Evolutionary conservation across 805 yeast species (phyloP).

Genomic region (Yarrowia sp.): DNA sequence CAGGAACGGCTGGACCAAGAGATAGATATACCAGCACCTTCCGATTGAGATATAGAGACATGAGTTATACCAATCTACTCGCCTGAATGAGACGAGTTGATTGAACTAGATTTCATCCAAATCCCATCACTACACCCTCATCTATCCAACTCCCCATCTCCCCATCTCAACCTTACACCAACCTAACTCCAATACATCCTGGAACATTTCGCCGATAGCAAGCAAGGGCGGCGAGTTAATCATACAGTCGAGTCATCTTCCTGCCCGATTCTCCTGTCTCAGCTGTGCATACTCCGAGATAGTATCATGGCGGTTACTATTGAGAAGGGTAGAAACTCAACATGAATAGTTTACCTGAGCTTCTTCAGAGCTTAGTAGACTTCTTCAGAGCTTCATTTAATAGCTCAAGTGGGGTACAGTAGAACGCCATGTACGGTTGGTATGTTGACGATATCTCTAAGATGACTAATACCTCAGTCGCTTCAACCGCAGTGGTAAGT

Average conservation of each 20-base stretch:
- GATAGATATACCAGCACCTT: background rate
- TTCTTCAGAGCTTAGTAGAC: too few relatives aligned
- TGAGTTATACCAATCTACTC: background rate
- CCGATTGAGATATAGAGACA: background rate
- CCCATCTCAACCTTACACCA: too few relatives aligned
- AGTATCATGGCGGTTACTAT: too few relatives aligned
- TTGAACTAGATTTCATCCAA: too few relatives aligned
- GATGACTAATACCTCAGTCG: too few relatives aligned
- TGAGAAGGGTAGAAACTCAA: too few relatives aligned
- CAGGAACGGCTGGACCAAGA: background rate
- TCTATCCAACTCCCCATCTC: too few relatives aligned
- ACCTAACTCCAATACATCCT: background rate
- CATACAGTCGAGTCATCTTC: background rate
- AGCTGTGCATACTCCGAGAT: background rate
- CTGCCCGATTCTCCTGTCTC: background rate
- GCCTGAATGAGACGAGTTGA: background rate
- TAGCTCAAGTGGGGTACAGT: constrained; percentile 1
- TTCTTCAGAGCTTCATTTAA: background rate
- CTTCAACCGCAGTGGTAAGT: too few relatives aligned
- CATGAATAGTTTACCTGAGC: background rate
- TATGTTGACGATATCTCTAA: background rate
- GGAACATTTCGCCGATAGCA: background rate
- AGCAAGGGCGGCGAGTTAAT: background rate
- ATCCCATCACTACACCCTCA: too few relatives aligned
- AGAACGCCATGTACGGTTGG: background rate